Percentiles rank a stretch among this genome's conserved stretches.
These are phyloP conservation scores for Sporisorium sorghi DNA, from an alignment of 1,284 basidiomycete species.

Conservation along the genomic window DNA sequence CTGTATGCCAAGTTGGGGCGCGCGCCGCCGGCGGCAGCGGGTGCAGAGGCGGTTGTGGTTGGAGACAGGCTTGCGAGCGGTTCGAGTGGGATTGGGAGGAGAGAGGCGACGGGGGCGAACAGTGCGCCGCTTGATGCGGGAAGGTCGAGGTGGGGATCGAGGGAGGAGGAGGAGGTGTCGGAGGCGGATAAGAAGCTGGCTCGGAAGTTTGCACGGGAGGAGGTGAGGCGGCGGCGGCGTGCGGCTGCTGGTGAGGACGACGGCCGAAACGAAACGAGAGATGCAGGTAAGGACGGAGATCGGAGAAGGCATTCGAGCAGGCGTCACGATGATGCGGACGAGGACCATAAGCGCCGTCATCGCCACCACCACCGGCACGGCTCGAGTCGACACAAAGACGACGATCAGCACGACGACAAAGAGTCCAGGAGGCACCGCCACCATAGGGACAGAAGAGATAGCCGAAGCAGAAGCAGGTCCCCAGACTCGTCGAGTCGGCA, in stretches of 20 bases:
- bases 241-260: conserved; percentile 39
- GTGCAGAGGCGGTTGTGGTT: conserved; percentile 5
- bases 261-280: conserved; percentile 22
- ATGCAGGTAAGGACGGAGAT: conserved; percentile 13
- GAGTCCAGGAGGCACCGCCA: conserved; percentile 17
- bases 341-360: background rate
- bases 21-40: conserved; percentile 17
- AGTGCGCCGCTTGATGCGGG: conserved; percentile 24
- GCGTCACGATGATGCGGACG: conserved; percentile 14
- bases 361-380: conserved; percentile 12
- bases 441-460: conserved; percentile 4
- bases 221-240: conserved; percentile 31
- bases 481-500: conserved; percentile 15
- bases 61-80: conserved; percentile 42
- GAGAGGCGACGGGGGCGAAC: conserved; percentile 49
- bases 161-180: conserved; percentile 19
- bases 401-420: conserved; percentile 10
- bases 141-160: conserved; percentile 32
- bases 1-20: conserved; percentile 54
- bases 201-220: conserved; percentile 47
- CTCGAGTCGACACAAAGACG: conserved; percentile 12
- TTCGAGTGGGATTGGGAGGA: conserved; percentile 20
- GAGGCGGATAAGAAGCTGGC: conserved; percentile 56
- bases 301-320: conserved; percentile 12
- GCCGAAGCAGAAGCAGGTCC: conserved; percentile 36